These are phyloP conservation scores for Cystobasidium ongulense DNA, from an alignment of 768 basidiomycete species.

Conservation along the genomic window DNA sequence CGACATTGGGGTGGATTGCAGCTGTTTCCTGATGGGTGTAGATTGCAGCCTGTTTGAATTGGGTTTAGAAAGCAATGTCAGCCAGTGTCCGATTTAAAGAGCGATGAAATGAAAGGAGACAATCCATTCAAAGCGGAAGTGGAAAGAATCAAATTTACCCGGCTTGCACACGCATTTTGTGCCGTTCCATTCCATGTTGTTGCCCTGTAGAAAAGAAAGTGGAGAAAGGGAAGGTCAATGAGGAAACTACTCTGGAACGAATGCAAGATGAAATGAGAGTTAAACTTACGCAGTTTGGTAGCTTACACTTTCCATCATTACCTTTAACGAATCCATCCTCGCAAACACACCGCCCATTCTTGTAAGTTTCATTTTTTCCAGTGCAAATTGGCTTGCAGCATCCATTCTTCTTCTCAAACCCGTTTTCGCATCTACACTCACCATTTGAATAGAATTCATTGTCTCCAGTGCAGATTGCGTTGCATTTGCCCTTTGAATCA, in stretches of 20 bases:
- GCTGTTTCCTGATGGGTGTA: not conserved
- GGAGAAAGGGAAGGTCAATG: no score
- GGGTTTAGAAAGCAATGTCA: no score
- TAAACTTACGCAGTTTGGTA: not conserved
- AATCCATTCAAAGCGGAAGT: not conserved
- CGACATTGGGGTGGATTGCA: not conserved
- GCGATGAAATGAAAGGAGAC: not conserved
- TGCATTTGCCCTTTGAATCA: not conserved
- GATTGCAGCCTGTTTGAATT: not conserved
- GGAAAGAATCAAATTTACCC: not conserved
- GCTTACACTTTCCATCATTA: not conserved
- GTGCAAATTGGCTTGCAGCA: not conserved
- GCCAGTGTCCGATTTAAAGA: not conserved
- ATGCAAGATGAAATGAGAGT: no score
- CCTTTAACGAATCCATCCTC: not conserved
- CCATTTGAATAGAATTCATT: not conserved
- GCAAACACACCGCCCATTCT: not conserved
- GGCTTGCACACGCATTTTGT: not conserved
- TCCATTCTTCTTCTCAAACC: not conserved
- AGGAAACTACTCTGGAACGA: no score
- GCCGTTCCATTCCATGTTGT: not conserved
- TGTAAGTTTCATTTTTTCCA: not conserved
- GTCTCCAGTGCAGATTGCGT: not conserved
- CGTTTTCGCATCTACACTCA: not conserved
- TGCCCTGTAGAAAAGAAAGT: not conserved